Percentiles rank a stretch among this genome's conserved stretches.
Conservation (phyloP, 208 protist species). For the Trichomonas tenax region DNA sequence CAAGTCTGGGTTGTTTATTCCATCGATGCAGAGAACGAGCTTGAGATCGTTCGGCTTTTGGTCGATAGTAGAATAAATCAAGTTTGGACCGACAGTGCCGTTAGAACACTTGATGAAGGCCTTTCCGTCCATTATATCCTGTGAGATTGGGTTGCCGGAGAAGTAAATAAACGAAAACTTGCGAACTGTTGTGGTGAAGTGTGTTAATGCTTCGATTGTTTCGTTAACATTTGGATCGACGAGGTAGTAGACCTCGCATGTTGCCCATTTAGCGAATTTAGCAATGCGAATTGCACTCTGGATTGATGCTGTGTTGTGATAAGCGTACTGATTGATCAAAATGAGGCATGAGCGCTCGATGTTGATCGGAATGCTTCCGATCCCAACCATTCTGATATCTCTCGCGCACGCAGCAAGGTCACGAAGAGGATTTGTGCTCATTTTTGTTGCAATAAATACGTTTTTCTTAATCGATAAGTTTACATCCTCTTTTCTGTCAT, state of each 20-base stretch:
- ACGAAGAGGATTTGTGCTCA: neutral
- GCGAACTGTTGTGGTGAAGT: neutral
- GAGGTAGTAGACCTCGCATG: neutral
- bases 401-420: neutral
- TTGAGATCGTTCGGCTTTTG: neutral
- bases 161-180: neutral
- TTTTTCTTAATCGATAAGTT: neutral
- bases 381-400: neutral
- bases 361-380: neutral
- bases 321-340: neutral
- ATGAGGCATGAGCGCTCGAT: neutral
- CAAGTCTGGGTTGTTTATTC: neutral
- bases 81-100: neutral
- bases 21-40: neutral
- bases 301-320: neutral
- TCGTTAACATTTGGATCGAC: neutral
- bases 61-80: neutral
- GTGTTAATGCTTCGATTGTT: neutral
- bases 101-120: neutral
- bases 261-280: neutral
- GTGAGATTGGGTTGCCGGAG: conserved; percentile 4
- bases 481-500: neutral
- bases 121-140: neutral
- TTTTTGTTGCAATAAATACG: neutral
- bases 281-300: neutral